Base-by-base conservation (phyloP, 2,329 filamentous ascomycete genomes). In the Sclerotinia sclerotiorum region DNA sequence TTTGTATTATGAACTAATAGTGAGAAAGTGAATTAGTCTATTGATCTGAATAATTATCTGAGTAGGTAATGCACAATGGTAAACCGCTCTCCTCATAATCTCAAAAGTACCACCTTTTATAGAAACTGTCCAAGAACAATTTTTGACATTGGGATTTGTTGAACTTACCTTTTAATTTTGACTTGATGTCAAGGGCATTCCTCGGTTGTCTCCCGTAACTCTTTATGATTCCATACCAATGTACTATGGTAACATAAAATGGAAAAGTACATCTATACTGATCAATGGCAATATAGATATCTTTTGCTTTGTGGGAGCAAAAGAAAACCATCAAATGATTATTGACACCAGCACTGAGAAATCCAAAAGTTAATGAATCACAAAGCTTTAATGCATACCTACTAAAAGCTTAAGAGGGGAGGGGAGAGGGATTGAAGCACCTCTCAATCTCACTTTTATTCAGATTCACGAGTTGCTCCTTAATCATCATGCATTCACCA, bases 51-150 rank as follows among this genome's bases (percentile, higher is more conserved):
- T 39, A 11, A 39, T 5, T n/a, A 49, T 24, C 3, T 24, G 1
- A 24, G 13, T 10, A 10, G 21, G 1, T 1, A 39, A 3, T 11
- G 8, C 13, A 42, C 11, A 42, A 17, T 15, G 13, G 17, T 42
- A 17, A 17, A 42, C 3, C 15, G 13, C 13, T 42, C 13, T 42
- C 15, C n/a, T 48, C 19, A 32, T 21, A 21, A 21, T 19, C 1
- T 19, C 6, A 32, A 8, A 17, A 15, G 10, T 32, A 8, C 27
- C 27, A 29, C 8, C 32, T 2, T 4, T 11, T 13, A 21, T 15
- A 0, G 3, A 11, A 24, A 2, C 4, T 17, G 1, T 13, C 11
- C 3, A 2, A 8, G 8, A 10, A 32, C 3, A 48, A 0, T 32
- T 5, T n/a, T 32, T 3, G 13, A 17, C 5, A 2, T 24, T 17